phyloP scores from a whole-genome alignment of 169 alveolate species.

The Blepharisma undulans region DNA sequence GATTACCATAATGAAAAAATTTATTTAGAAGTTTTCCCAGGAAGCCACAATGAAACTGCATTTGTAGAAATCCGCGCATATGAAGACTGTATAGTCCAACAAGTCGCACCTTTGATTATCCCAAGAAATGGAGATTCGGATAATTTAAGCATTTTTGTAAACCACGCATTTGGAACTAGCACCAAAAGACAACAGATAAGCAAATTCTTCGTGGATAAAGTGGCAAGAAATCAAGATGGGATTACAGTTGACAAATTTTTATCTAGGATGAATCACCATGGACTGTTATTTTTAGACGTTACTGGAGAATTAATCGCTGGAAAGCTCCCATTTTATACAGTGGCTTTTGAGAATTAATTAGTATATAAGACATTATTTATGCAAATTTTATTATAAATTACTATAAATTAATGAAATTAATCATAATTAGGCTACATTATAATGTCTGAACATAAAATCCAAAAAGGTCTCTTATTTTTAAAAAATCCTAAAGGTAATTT shows the following conservation, averaged over 20 bases:
- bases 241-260: slow-evolving; percentile 52
- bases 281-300: slow-evolving; percentile 49
- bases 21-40: slow-evolving; percentile 49
- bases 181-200: slow-evolving; percentile 43
- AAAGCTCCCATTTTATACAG: slow-evolving; percentile 58
- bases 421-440: background rate
- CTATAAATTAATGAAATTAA: background rate
- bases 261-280: slow-evolving; percentile 50
- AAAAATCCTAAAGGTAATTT: background rate
- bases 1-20: slow-evolving; percentile 28
- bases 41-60: slow-evolving; percentile 57
- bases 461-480: background rate
- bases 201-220: slow-evolving; percentile 45
- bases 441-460: slow-evolving; percentile 15
- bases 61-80: slow-evolving; percentile 57
- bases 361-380: background rate
- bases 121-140: slow-evolving; percentile 32
- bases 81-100: slow-evolving; percentile 48
- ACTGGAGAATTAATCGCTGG: slow-evolving; percentile 51
- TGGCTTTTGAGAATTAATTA: slow-evolving; percentile 27
- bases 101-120: slow-evolving; percentile 51
- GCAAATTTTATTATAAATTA: too few relatives aligned
- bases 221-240: slow-evolving; percentile 45
- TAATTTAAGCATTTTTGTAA: slow-evolving; percentile 39
- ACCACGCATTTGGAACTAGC: slow-evolving; percentile 52